Percentiles rank a stretch among this genome's conserved stretches.
These are phyloP conservation scores for Ceratocystis lukuohia DNA, from an alignment of 2,329 filamentous ascomycete genomes.

Conservation along the genomic window DNA sequence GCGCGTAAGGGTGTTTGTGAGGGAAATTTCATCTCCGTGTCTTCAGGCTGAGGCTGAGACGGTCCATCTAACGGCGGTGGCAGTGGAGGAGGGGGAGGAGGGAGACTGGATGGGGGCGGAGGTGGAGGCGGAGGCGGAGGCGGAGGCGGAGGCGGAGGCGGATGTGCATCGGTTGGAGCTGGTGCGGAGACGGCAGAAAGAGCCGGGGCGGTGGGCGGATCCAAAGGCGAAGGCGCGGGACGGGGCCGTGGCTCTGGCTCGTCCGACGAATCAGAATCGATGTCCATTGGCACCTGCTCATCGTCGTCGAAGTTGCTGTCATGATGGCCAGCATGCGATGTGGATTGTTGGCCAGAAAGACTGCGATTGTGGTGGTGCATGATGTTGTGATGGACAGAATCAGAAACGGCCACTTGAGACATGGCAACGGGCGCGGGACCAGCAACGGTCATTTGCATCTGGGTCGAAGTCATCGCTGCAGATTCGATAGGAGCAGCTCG, in stretches of 20 bases:
- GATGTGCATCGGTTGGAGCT: neutral
- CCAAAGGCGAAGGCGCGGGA: neutral
- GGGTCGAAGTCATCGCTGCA: conserved; percentile 20
- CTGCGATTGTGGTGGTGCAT: neutral
- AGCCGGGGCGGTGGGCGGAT: neutral
- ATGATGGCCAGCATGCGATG: neutral
- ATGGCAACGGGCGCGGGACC: conserved; percentile 16
- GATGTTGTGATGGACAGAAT: conserved; percentile 7
- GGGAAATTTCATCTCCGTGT: neutral
- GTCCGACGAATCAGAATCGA: conserved; percentile 11
- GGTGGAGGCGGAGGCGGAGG: neutral
- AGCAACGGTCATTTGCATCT: conserved; percentile 17
- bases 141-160: neutral
- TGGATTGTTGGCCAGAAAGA: neutral
- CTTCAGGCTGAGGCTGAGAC: neutral
- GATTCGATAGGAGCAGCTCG: conserved; percentile 14
- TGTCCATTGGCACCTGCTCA: conserved; percentile 18
- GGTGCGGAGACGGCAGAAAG: neutral
- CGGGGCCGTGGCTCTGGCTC: neutral
- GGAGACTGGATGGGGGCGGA: neutral
- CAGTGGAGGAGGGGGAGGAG: neutral
- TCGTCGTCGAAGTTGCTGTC: conserved; percentile 6
- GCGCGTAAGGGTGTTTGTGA: neutral
- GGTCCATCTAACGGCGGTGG: neutral
- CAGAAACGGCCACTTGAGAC: conserved; percentile 12